Percentiles rank a stretch among this genome's conserved stretches.
Conservation (phyloP, 2,329 filamentous ascomycete genomes). For the Fusarium sp. region DNA sequence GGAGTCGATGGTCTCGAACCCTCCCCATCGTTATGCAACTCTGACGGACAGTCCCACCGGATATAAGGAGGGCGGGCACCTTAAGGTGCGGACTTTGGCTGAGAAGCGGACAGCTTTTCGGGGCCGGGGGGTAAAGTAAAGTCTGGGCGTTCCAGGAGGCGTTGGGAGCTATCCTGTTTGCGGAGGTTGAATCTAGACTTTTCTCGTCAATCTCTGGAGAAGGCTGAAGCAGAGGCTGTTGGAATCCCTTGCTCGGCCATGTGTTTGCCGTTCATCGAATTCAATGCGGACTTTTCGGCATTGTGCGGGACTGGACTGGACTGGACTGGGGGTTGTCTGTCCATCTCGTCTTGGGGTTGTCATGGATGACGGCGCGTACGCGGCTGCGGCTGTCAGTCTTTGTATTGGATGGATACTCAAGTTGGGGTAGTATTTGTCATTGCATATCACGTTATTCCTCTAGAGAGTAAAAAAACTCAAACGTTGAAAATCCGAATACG, state of each 20-base stretch:
- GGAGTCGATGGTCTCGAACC: neutral
- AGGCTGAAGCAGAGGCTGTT: neutral
- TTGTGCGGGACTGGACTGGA: neutral
- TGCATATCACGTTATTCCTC: neutral
- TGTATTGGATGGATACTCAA: neutral
- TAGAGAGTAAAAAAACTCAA: neutral
- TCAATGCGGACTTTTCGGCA: neutral
- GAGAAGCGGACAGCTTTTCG: neutral
- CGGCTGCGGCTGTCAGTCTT: neutral
- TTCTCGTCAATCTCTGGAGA: neutral
- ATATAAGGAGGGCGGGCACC: conserved; percentile 7
- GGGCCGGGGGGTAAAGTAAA: neutral
- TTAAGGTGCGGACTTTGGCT: neutral
- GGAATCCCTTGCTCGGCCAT: neutral
- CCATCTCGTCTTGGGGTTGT: neutral
- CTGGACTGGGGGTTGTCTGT: neutral
- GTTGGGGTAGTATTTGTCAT: neutral
- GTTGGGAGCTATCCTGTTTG: neutral
- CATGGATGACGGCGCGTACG: neutral
- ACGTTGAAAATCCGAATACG: conserved; percentile 3
- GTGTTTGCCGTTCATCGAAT: neutral
- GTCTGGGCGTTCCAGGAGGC: neutral
- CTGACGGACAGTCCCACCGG: neutral
- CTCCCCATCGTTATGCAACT: conserved; percentile 1
- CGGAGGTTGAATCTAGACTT: neutral